Evolutionary conservation across 768 basidiomycete species (phyloP), one percentile per base, ranked within the genome.

Genomic region (Trametes meyenii): DNA sequence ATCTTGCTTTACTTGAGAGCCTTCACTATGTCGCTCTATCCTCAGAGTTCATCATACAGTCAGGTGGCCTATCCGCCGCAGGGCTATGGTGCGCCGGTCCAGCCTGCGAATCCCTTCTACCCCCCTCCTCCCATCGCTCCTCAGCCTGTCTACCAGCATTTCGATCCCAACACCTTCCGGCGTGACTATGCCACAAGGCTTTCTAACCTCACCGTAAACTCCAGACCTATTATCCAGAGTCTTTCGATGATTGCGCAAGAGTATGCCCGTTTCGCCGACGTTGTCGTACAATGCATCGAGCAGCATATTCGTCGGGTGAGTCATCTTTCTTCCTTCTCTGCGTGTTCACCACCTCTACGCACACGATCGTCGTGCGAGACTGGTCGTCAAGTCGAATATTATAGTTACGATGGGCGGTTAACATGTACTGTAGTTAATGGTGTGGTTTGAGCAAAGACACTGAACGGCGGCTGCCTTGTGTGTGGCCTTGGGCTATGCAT

Each of bases 171-270:
- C 74, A 77, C 82, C 40, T 94, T 94, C 73, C 85, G 93, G 66
- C 85, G 86, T 76, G 92, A 93, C 77, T 94, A 89, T 75, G 70
- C 83, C 57, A 73, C 77, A 43, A 86, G 90, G 63, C 86, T 97
- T 56, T 78, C 84, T 69, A 85, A 88, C 65, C 88, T 99, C 64
- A 92, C 87, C 53, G 88, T 95, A 81, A 99, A 98, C 77, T 96
- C 95, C 67, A 88, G 95, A 70, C 90, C 94, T 11, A 86, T 97
- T 63, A 99, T 99, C 66, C 94, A 97, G 77, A 84, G 83, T 62
- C 77, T 99, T 16, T 98, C 97, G 36, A 87, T 95, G 83, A 84
- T 92, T 67, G 96, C 97, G 55, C 90, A 94, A 76, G 91, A 96
- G 57, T 89, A 90, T 72, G 76, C 83, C 40, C 84, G 89, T 44